Base-by-base conservation (phyloP, 805 yeast species). In the Teunomyces cretensis region DNA sequence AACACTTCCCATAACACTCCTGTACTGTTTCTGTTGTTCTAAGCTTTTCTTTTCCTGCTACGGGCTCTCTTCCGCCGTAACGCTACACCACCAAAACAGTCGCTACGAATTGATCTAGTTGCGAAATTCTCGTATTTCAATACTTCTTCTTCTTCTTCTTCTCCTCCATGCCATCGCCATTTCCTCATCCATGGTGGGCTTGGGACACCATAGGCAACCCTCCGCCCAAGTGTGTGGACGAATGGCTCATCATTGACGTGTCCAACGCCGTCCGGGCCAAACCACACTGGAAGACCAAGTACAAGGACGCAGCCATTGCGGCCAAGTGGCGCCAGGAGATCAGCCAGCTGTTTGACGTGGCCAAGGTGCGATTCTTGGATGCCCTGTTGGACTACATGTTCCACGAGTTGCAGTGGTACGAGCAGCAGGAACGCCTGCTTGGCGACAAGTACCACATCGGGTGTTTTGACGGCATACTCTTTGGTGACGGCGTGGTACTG, bases 221-320 rank as follows among this genome's bases (percentile, higher is more conserved):
- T 3, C 16, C 19, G 6, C 16, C 40, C 27, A 42, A 26, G 24
- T 13, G 37, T 12, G 28, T 28, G 17, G 55, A 54, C 39, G 62
- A 58, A 33, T 46, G 53, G 52, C 37, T 45, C 7, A 51, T 56
- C 8, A 45, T 55, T 22, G 52, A 53, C 2, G 36, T 55, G 11
- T 47, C 53, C 16, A 19, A 47, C 33, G 30, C 39, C 14, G 56
- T 63, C 15, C 53, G 68, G 4, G 39, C 17, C 17, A 65, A 62
- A 46, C 62, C 60, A 7, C 49, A 58, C 7, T 66, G 70, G 71
- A 46, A 55, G 48, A 11, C 33, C 1, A 64, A 65, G 43, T 52
- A 45, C 33, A 50, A 54, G 26, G 48, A 65, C 39, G 46, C 48
- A 2, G 52, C 33, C n/a, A 59, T 66, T 42, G 44, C 46, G 6